phyloP scores from a whole-genome alignment of 768 basidiomycete genomes.

The Macrolepiota dolichaula region DNA sequence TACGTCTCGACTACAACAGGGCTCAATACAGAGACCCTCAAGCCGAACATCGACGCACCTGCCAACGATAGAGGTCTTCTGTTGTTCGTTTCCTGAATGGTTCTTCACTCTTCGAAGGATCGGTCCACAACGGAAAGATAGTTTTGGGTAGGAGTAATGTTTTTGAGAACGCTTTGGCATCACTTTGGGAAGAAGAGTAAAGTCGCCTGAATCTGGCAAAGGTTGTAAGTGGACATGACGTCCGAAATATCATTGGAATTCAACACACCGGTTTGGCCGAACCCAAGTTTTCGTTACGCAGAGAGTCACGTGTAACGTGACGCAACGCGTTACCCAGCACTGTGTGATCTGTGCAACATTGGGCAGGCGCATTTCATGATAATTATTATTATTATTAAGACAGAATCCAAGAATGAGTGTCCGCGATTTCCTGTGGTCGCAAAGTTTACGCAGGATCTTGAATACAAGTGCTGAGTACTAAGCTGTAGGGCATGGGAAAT shows the following conservation, averaged over 20 bases:
- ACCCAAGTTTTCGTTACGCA: background rate
- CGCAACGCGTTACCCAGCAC: background rate
- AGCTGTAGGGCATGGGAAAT: too few species aligned
- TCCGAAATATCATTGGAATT: slow-evolving; percentile 8
- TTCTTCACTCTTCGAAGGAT: slow-evolving; percentile 60
- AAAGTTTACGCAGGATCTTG: too few species aligned
- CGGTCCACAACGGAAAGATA: slow-evolving; percentile 67
- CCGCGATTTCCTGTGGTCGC: too few species aligned
- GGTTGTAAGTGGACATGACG: slow-evolving; percentile 2
- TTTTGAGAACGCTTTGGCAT: slow-evolving; percentile 40
- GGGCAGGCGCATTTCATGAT: too few species aligned
- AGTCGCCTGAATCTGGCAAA: background rate
- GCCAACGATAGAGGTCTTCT: slow-evolving; percentile 74
- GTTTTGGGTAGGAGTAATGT: slow-evolving; percentile 85
- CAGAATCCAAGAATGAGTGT: too few species aligned
- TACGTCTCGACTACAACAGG: slow-evolving; percentile 55
- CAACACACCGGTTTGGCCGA: background rate
- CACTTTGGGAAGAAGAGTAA: slow-evolving; percentile 12
- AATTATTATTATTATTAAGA: too few species aligned
- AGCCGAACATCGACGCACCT: slow-evolving; percentile 41
- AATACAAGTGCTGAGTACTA: too few species aligned
- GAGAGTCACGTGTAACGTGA: background rate
- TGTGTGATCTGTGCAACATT: too few species aligned
- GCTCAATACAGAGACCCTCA: background rate
- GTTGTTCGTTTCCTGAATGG: slow-evolving; percentile 61